Evolutionary conservation across 106 monocot species (phyloP), one percentile per base, ranked within the genome.

Genomic region (Alisma plantagoaquatica): DNA sequence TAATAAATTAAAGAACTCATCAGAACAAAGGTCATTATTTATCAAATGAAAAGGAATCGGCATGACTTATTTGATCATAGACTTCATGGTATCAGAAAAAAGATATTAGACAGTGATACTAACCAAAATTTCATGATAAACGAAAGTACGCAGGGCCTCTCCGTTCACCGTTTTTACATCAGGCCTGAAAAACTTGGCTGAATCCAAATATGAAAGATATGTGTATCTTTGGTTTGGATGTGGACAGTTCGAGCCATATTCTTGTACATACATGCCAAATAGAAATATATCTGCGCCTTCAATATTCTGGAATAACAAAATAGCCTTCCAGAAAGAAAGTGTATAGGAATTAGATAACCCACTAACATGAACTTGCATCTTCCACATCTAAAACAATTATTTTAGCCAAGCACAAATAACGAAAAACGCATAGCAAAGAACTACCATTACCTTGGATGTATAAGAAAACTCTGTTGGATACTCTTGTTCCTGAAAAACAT

Each of bases 71-170:
- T n/a, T n/a, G n/a, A n/a, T n/a, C n/a, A n/a, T n/a, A n/a, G n/a
- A n/a, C n/a, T n/a, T n/a, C n/a, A n/a, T n/a, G n/a, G n/a, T n/a
- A n/a, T n/a, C n/a, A n/a, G n/a, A n/a, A n/a, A n/a, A n/a, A n/a
- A n/a, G n/a, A n/a, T n/a, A n/a, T n/a, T n/a, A n/a, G n/a, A n/a
- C n/a, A n/a, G n/a, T n/a, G 20, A 30, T 15, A 33, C 45, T 7
- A 52, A 72, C 72, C 64, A 72, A 43, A 31, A 72, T 64, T 58
- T 72, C 64, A 58, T 72, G 72, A 59, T 72, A 72, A 46, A 72
- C 64, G 29, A 64, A 58, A 23, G 72, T 72, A 2, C 72, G 59
- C 1, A 72, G 58, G 31, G 72, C 57, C 44, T 72, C 72, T 49
- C 57, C 64, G 17, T 49, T 51, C 12, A 51, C 64, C 31, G 63